These are phyloP conservation scores for Microdochium bolleyi DNA, from an alignment of 2,329 filamentous ascomycete species.

Conservation along the genomic window DNA sequence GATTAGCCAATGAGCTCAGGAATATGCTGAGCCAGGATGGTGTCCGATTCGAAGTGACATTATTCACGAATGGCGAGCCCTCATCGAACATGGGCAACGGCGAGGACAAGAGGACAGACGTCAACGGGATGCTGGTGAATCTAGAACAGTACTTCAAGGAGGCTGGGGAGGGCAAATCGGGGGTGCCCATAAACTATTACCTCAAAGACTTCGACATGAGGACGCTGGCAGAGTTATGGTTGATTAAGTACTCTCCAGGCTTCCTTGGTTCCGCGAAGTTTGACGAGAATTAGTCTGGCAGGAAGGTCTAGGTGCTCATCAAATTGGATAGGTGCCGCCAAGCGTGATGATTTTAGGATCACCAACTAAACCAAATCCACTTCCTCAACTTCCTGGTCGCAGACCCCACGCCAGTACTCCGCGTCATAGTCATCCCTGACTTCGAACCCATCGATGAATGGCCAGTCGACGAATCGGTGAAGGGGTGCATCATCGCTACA, in stretches of 20 bases:
- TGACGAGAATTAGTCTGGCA: too few species aligned
- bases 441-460: too few species aligned
- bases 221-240: slow-evolving; percentile 8
- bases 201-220: slow-evolving; percentile 9
- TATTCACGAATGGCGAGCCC: background rate
- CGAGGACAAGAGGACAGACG: slow-evolving; percentile 8
- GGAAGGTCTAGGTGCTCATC: too few species aligned
- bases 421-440: too few species aligned
- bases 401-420: too few species aligned
- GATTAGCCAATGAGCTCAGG: slow-evolving; percentile 5
- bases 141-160: slow-evolving; percentile 11
- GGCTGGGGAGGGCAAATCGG: slow-evolving; percentile 6
- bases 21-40: slow-evolving; percentile 5
- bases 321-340: too few species aligned
- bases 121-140: slow-evolving; percentile 11
- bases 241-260: slow-evolving; percentile 9
- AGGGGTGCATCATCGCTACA: too few species aligned
- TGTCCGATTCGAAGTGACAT: background rate
- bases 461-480: too few species aligned
- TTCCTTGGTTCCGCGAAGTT: slow-evolving; percentile 4
- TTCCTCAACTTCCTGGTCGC: too few species aligned
- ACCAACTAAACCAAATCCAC: too few species aligned
- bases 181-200: slow-evolving; percentile 8
- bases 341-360: too few species aligned
- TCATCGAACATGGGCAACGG: slow-evolving; percentile 8